Evolutionary conservation across 495 filamentous ascomycete genomes (phyloP).

Genomic region (Chaetomidium leptoderma): DNA sequence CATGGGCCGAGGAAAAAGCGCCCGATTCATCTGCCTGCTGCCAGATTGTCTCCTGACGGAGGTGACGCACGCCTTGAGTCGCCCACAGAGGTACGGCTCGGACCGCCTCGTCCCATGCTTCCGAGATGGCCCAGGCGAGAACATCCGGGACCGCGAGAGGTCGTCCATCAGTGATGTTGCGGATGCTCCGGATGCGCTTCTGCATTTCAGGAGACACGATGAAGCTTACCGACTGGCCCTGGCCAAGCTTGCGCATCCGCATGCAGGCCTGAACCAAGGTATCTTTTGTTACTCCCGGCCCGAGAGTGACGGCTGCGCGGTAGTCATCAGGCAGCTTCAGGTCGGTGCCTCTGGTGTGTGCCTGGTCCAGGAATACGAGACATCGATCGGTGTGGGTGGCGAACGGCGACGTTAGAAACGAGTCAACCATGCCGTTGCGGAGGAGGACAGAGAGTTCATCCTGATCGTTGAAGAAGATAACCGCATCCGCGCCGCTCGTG

Average conservation of each 20-base stretch:
- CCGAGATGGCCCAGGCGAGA: not conserved
- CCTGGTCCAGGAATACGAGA: conserved; percentile 69
- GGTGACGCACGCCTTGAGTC: conserved; percentile 8
- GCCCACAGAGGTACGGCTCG: conserved; percentile 5
- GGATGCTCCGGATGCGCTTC: conserved; percentile 32
- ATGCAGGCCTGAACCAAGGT: conserved; percentile 70
- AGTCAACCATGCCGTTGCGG: conserved; percentile 43
- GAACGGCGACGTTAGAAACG: conserved; percentile 58
- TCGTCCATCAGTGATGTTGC: not conserved
- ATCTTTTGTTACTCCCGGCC: conserved; percentile 64
- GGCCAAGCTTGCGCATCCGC: conserved; percentile 59
- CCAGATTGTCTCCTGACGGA: conserved; percentile 3
- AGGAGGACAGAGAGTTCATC: conserved; percentile 48
- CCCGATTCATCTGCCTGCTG: not conserved
- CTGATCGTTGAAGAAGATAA: conserved; percentile 50
- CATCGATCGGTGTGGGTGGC: conserved; percentile 55
- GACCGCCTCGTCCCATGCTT: conserved; percentile 10
- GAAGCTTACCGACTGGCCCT: conserved; percentile 60
- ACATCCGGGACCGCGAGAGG: conserved; percentile 20
- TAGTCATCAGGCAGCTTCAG: conserved; percentile 58
- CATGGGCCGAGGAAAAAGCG: conserved; percentile 17
- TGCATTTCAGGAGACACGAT: conserved; percentile 52
- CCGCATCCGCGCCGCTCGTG: conserved; percentile 39
- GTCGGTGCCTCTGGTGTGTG: conserved; percentile 72
- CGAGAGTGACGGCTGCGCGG: conserved; percentile 65